Evolutionary conservation across 441 rosid species (phyloP).

Genomic region (Bocquillonia castaneifolia): DNA sequence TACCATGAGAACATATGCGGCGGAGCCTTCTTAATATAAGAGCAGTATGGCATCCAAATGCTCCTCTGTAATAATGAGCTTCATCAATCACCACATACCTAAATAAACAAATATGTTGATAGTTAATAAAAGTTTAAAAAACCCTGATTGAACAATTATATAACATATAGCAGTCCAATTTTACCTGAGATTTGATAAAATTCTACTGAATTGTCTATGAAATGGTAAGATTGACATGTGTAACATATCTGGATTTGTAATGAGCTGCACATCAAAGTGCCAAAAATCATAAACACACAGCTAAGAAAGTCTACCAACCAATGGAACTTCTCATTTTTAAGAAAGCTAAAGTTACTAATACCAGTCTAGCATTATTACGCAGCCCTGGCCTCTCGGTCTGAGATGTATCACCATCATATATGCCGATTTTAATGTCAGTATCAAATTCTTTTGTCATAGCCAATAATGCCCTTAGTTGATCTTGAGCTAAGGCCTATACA

Average conservation of each 20-base stretch:
- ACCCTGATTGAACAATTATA: not conserved
- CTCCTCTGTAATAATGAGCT: slow-evolving; percentile 93
- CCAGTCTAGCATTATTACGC: slow-evolving; percentile 79
- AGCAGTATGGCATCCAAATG: slow-evolving; percentile 96
- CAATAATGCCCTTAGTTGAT: slow-evolving; percentile 74
- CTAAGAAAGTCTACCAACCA: slow-evolving; percentile 1
- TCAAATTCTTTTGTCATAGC: slow-evolving; percentile 46
- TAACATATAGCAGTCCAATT: slow-evolving; percentile 2
- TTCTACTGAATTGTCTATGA: slow-evolving; percentile 70
- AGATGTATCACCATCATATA: slow-evolving; percentile 94
- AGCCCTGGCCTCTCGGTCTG: slow-evolving; percentile 61
- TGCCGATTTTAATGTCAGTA: slow-evolving; percentile 53
- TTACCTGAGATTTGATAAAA: slow-evolving; percentile 83
- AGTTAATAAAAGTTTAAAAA: too few relatives aligned
- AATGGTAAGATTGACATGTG: slow-evolving; percentile 82
- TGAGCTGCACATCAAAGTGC: slow-evolving; percentile 52
- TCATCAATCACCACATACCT: slow-evolving; percentile 92
- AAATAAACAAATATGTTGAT: too few relatives aligned
- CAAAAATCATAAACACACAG: slow-evolving; percentile 23
- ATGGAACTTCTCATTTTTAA: slow-evolving; percentile 14
- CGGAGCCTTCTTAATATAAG: slow-evolving; percentile 88
- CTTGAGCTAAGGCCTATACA: slow-evolving; percentile 92
- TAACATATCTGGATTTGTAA: slow-evolving; percentile 98
- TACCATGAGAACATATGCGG: slow-evolving; percentile 87
- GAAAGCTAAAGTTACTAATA: slow-evolving; percentile 26